Percentiles rank a stretch among this genome's conserved stretches.
Evolutionary conservation across 192 early-diverging fungal genomes (phyloP).

Genomic region (Coemansia sp.): DNA sequence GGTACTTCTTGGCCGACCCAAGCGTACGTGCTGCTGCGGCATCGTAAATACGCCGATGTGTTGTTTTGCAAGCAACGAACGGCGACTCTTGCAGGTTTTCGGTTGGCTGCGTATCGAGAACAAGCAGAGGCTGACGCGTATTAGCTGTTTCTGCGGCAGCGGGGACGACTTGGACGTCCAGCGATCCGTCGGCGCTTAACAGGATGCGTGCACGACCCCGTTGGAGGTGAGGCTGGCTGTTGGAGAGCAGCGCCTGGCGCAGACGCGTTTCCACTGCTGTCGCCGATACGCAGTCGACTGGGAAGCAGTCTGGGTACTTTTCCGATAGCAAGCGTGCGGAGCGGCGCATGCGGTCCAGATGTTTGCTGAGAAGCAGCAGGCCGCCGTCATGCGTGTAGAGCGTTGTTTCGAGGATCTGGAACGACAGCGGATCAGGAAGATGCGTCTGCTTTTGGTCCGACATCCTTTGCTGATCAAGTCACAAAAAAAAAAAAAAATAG

Average conservation of each 20-base stretch:
- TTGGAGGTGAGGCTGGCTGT: neutral
- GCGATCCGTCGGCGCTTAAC: slow-evolving; percentile 13
- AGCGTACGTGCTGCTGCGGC: slow-evolving; percentile 14
- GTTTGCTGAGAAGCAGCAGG: slow-evolving; percentile 22
- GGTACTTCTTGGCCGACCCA: neutral
- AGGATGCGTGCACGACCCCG: slow-evolving; percentile 29
- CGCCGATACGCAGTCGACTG: neutral
- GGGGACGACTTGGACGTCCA: slow-evolving; percentile 18
- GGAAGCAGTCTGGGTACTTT: slow-evolving; percentile 9
- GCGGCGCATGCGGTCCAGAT: slow-evolving; percentile 30
- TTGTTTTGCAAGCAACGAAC: slow-evolving; percentile 46
- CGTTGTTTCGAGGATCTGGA: slow-evolving; percentile 44
- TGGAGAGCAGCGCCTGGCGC: neutral
- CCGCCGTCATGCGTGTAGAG: slow-evolving; percentile 13
- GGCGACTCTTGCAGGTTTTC: slow-evolving; percentile 12
- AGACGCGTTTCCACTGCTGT: neutral
- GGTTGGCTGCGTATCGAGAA: slow-evolving; percentile 27
- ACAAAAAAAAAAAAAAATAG: neutral
- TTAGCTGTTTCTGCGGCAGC: neutral
- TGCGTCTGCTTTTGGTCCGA: neutral
- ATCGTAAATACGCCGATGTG: slow-evolving; percentile 31
- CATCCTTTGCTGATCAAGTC: neutral
- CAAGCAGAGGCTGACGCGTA: slow-evolving; percentile 13
- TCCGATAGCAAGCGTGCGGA: slow-evolving; percentile 14
- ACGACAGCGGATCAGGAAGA: slow-evolving; percentile 23